A percentile compares a stretch with the other conserved stretches of the same genome.
phyloP scores from a whole-genome alignment of 2,329 filamentous ascomycete genomes.

The Hypoxylon sp. region DNA sequence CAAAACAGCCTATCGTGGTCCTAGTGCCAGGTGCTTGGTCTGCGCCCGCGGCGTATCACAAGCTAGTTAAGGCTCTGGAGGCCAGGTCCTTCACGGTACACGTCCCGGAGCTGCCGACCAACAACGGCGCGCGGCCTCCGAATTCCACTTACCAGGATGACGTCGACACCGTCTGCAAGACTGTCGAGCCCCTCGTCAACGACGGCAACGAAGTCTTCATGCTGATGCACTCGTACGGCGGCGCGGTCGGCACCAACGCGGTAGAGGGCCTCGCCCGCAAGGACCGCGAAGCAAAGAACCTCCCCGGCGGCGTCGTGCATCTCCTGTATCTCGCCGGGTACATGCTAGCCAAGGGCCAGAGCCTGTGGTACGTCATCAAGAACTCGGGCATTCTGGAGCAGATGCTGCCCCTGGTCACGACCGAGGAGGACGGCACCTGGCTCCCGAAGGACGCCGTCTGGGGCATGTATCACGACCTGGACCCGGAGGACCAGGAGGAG shows the following conservation, averaged over 20 bases:
- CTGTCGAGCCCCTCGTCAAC: constrained; percentile 44
- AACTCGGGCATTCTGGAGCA: neutral
- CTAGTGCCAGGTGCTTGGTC: constrained; percentile 11
- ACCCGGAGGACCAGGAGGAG: constrained; percentile 16
- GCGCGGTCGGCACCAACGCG: constrained; percentile 51
- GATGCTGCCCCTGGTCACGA: neutral
- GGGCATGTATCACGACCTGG: constrained; percentile 14
- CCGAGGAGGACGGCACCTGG: constrained; percentile 17
- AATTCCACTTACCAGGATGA: constrained; percentile 39
- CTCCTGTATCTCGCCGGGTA: constrained; percentile 50
- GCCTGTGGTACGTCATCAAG: constrained; percentile 27
- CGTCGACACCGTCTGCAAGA: constrained; percentile 43
- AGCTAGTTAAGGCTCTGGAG: constrained; percentile 4
- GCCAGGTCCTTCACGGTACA: constrained; percentile 10
- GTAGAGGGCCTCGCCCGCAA: constrained; percentile 48
- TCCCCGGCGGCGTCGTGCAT: constrained; percentile 51
- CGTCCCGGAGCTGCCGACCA: constrained; percentile 8
- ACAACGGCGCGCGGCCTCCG: constrained; percentile 15
- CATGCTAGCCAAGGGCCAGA: constrained; percentile 43
- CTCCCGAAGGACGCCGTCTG: constrained; percentile 4
- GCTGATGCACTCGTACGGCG: constrained; percentile 55
- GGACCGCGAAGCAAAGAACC: constrained; percentile 44
- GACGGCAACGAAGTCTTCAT: constrained; percentile 53
- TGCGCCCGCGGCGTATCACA: constrained; percentile 2
- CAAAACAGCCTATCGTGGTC: neutral